Evolutionary conservation across 208 protist species (phyloP), one percentile per base, ranked within the genome.

Genomic region (Acanthamoeba lenticulata): DNA sequence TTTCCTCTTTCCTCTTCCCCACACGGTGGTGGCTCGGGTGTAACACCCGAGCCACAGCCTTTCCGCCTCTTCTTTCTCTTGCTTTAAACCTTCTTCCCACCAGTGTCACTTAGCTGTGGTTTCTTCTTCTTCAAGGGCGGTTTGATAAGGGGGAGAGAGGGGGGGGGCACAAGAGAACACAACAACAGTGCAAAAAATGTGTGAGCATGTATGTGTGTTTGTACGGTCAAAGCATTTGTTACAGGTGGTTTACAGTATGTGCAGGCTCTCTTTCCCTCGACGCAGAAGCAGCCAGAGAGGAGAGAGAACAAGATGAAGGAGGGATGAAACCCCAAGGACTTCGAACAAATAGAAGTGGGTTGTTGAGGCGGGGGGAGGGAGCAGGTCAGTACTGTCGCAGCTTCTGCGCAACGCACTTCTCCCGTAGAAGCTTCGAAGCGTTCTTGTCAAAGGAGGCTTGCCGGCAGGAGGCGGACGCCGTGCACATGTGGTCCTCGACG

Each of bases 401-500:
- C 72, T 96, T 96, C 38, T 47, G 49, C 0, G 90, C 94, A 5
- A 96, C 95, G 77, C 95, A 96, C 89, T 95, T 96, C 94, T 96
- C 95, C 3, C 47, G 36, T 6, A 93, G n/a, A 11, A 96, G 91
- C 91, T 96, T 96, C 32, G 29, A 79, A 32, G 94, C 94, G 49
- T 96, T 96, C 36, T 88, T 60, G 52, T 95, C 94, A 86, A 95
- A 95, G 38, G 94, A 94, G 38, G 74, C 65, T 44, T 95, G 85
- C 45, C 90, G n/a, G 85, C 95, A 96, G 6, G 69, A 55, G 60
- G 81, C 90, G 42, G 96, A 95, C 6, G 47, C 89, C 15, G 92
- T 19, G 92, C 96, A 97, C 15, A 38, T 15, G 94, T 97, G 96
- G 29, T 94, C 92, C 74, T 97, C 96, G 36, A 95, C 94, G 21